Evolutionary conservation across 306 rosid genomes (phyloP), one percentile per base, ranked within the genome.

Genomic region (Calophaca sinica): DNA sequence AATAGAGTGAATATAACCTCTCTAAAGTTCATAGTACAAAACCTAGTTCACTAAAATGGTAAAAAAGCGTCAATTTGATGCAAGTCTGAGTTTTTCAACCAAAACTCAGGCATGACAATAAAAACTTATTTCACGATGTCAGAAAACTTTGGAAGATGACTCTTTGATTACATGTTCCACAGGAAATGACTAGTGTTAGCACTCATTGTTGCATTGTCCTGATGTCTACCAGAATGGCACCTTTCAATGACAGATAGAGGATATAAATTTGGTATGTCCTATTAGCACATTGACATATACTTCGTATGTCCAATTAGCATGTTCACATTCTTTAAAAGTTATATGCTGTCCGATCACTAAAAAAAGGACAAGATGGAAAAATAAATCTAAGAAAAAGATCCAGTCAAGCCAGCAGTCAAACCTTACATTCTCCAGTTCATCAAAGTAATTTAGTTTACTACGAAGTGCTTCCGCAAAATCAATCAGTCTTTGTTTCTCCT

Each of bases 361-460:
- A 5, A 36, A 62, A 52, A 60, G 35, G 51, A 26, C 6, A 63
- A 35, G 57, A 52, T n/a, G 44, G 62, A n/a, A 59, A 46, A 60
- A 9, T 41, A 75, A 81, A 79, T 72, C 5, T 52, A 69, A 50
- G 72, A 32, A 73, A 58, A 82, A 83, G 79, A 79, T 80, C 86
- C 84, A 85, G 88, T 84, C 84, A 87, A 90, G 87, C 88, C 85
- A 86, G 92, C 91, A 86, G 84, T 83, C 96, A 84, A 94, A 91
- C 97, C 97, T 92, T 94, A 94, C 99, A 92, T 94, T 94, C 96
- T 94, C 99, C 92, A 94, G 91, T 88, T 94, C 99, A 84, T 90
- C 97, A 66, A 92, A 94, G 89, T 90, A 94, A 83, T 94, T 92
- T 77, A 92, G 96, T 84, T 90, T 94, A 88, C 89, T 92, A 54